Evolutionary conservation across 495 filamentous ascomycete species (phyloP).

Genomic region (Astrothelium macrocarpum): DNA sequence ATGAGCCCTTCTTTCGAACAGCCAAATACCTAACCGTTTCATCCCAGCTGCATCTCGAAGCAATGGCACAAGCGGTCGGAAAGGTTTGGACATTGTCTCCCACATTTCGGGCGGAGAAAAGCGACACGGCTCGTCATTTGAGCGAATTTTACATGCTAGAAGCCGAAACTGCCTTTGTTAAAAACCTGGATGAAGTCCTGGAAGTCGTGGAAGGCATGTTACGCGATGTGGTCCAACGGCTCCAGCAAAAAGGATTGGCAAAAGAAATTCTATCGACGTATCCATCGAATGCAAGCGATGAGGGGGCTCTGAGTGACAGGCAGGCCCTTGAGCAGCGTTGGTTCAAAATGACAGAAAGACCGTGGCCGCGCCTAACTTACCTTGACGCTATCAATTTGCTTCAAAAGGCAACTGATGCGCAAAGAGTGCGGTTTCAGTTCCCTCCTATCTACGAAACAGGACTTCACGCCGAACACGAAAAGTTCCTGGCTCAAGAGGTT

Average conservation of each 20-base stretch:
- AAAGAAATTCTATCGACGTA: slow-evolving; percentile 50
- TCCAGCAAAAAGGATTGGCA: slow-evolving; percentile 48
- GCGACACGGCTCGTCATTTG: slow-evolving; percentile 86
- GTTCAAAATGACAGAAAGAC: slow-evolving; percentile 49
- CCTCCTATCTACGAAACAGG: slow-evolving; percentile 61
- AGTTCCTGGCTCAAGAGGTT: slow-evolving; percentile 65
- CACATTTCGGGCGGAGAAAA: slow-evolving; percentile 88
- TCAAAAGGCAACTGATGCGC: slow-evolving; percentile 44
- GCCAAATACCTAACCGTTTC: slow-evolving; percentile 96
- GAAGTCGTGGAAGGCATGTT: slow-evolving; percentile 70
- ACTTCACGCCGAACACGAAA: slow-evolving; percentile 88
- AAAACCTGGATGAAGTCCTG: slow-evolving; percentile 61
- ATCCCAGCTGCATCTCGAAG: slow-evolving; percentile 88
- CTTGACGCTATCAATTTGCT: slow-evolving; percentile 63
- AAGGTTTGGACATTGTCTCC: slow-evolving; percentile 93
- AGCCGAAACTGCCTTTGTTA: slow-evolving; percentile 71
- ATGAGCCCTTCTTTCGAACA: slow-evolving; percentile 59
- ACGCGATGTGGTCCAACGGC: slow-evolving; percentile 45
- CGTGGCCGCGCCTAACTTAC: slow-evolving; percentile 84
- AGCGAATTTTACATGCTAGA: slow-evolving; percentile 99
- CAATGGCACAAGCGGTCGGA: slow-evolving; percentile 75
- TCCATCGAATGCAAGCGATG: slow-evolving; percentile 12
- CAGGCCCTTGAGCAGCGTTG: slow-evolving; percentile 54
- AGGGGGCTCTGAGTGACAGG: slow-evolving; percentile 4
- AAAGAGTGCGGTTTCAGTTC: slow-evolving; percentile 50